Evolutionary conservation across 441 rosid species (phyloP), one percentile per base, ranked within the genome.

Genomic region (Brassica hybrid): DNA sequence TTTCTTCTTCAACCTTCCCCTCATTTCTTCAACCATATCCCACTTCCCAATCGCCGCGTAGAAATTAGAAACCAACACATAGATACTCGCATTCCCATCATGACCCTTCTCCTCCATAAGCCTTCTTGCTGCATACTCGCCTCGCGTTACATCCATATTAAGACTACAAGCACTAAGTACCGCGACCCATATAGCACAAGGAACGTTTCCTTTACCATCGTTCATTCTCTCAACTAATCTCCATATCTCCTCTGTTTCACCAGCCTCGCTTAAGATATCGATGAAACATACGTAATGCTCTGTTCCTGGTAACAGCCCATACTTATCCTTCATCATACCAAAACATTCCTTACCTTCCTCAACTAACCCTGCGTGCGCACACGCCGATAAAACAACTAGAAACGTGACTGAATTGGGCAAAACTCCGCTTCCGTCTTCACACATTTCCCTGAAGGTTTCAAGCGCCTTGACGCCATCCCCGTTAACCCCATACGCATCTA

Each of bases 371-470:
- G 94, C 84, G 83, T 90, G 94, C 50, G 88, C 91, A 75, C 98
- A 93, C 67, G 95, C 98, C 10, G 95, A 90, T 80, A 91, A 76
- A 65, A 93, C 86, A 69, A 89, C 86, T 0, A 93, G 94, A 83
- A 93, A 88, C 60, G 97, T 91, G 60, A 93, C 89, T 11, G 90
- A 83, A 82, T 91, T 93, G 12, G 95, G 87, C 17, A 21, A 71
- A 45, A 88, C 86, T 50, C 68, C 65, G 7, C 77, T 78, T 66
- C 75, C 74, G 21, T 77, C 81, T 61, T 81, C 82, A 21, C 82
- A 85, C 97, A 90, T 87, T 74, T 84, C 81, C 41, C 79, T 48
- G 72, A 91, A 90, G 43, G 87, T 82, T 74, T 83, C 76, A 65
- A 93, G 82, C 12, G 92, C 97, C 45, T 86, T 86, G 60, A 43